Conservation (phyloP, 202 grass and related monocot genomes). For the Saccharum hybrid region DNA sequence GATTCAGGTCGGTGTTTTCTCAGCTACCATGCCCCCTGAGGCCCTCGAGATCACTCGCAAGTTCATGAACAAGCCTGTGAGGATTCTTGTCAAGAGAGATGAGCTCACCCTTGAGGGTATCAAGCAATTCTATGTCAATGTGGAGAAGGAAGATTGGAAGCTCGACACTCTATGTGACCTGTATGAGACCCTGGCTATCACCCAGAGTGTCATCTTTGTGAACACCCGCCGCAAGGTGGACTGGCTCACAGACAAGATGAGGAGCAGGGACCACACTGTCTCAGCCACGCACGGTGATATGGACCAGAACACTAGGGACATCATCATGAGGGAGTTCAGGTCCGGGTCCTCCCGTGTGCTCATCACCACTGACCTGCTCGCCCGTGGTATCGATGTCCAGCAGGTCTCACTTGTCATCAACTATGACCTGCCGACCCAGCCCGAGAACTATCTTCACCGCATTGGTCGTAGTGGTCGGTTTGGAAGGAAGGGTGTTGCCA, state of each 20-base stretch:
- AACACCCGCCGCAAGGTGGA: too few relatives aligned
- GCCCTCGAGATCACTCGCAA: slow-evolving; percentile 69
- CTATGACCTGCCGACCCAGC: slow-evolving; percentile 79
- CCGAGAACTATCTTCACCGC: slow-evolving; percentile 73
- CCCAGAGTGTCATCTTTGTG: too few relatives aligned
- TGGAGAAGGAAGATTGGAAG: slow-evolving; percentile 70
- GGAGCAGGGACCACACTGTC: too few relatives aligned
- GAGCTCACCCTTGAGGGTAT: slow-evolving; percentile 75
- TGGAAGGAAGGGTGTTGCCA: slow-evolving; percentile 74
- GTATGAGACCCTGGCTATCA: too few relatives aligned
- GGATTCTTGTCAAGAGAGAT: slow-evolving; percentile 70
- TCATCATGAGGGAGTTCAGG: too few relatives aligned
- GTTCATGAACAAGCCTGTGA: slow-evolving; percentile 68
- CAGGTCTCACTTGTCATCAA: slow-evolving; percentile 89
- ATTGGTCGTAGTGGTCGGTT: slow-evolving; percentile 76
- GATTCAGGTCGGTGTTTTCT: slow-evolving; percentile 72
- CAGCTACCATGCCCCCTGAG: slow-evolving; percentile 74
- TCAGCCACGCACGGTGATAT: too few relatives aligned
- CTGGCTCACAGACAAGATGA: too few relatives aligned
- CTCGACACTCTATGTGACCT: slow-evolving; percentile 47
- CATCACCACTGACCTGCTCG: too few relatives aligned
- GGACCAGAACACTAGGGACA: too few relatives aligned
- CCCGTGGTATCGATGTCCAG: slow-evolving; percentile 29
- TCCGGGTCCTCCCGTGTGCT: too few relatives aligned
- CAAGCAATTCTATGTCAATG: slow-evolving; percentile 68